These are phyloP conservation scores for Brassica incana DNA, from an alignment of 345 rosid genomes.

Conservation along the genomic window DNA sequence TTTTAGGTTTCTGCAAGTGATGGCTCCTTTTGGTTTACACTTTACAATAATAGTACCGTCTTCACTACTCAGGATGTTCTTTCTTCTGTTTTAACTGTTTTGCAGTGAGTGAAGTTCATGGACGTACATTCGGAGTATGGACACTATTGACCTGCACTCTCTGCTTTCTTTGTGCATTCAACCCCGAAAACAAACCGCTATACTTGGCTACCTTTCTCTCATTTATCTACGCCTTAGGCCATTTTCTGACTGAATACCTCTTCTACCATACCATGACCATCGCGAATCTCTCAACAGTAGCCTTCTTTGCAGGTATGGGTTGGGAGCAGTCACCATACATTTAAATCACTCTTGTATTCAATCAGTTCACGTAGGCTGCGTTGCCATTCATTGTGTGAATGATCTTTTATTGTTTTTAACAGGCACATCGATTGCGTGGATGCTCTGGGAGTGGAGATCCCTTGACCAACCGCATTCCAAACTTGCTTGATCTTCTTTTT, in stretches of 20 bases:
- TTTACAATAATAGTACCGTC: neutral
- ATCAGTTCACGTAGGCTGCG: neutral
- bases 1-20: neutral
- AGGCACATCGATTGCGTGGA: constrained; percentile 90
- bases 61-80: neutral
- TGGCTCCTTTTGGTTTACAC: neutral
- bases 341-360: constrained; percentile 12
- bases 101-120: constrained; percentile 97
- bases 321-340: neutral
- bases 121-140: constrained; percentile 97
- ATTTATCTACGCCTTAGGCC: constrained; percentile 80
- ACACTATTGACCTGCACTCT: constrained; percentile 93
- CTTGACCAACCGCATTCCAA: constrained; percentile 43
- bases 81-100: neutral
- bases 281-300: constrained; percentile 71
- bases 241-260: constrained; percentile 81
- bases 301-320: constrained; percentile 78
- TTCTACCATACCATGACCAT: constrained; percentile 79
- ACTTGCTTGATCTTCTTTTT: constrained; percentile 28
- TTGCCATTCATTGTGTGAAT: constrained; percentile 1
- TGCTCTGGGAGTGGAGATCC: constrained; percentile 81
- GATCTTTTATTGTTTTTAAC: constrained; percentile 20
- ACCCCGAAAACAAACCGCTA: constrained; percentile 78
- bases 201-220: constrained; percentile 83
- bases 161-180: constrained; percentile 89